A percentile compares a stretch with the other conserved stretches of the same genome.
Conservation (phyloP, 768 basidiomycete genomes). For the Cyathus striatus region DNA sequence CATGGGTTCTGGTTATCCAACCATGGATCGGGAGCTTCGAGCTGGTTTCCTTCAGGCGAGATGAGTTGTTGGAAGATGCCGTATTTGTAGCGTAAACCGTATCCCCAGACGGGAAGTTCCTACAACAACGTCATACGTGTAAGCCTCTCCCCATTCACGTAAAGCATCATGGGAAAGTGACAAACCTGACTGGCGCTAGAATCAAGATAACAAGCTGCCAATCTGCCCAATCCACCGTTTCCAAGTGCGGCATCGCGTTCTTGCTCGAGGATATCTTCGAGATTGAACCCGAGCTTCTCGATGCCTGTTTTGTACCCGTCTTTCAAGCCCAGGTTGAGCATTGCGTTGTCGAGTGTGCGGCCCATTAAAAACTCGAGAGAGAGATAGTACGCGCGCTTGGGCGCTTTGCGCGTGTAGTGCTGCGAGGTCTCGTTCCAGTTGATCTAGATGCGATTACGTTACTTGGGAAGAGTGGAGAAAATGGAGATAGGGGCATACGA, state of each 20-base stretch:
- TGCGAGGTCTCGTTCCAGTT: conserved; percentile 87
- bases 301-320: conserved; percentile 65
- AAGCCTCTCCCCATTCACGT: too few species aligned
- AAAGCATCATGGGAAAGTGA: too few species aligned
- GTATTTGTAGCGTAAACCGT: conserved; percentile 88
- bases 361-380: conserved; percentile 93
- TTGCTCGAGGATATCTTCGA: conserved; percentile 81
- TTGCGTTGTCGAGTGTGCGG: conserved; percentile 67
- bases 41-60: conserved; percentile 75
- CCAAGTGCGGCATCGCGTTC: conserved; percentile 95
- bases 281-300: conserved; percentile 78
- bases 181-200: conserved; percentile 82
- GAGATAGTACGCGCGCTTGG: conserved; percentile 92
- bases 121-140: too few species aligned
- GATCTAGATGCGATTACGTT: conserved; percentile 32
- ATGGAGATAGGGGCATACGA: conserved; percentile 39
- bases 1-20: conserved; percentile 83
- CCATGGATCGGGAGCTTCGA: conserved; percentile 94
- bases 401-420: conserved; percentile 72
- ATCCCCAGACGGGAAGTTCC: conserved; percentile 93
- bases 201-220: conserved; percentile 97
- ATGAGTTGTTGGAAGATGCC: conserved; percentile 97
- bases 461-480: conserved; percentile 1
- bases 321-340: conserved; percentile 87
- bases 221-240: conserved; percentile 91